Conservation (phyloP, 352 stramenopile genomes). For the Bremia lactucae region DNA sequence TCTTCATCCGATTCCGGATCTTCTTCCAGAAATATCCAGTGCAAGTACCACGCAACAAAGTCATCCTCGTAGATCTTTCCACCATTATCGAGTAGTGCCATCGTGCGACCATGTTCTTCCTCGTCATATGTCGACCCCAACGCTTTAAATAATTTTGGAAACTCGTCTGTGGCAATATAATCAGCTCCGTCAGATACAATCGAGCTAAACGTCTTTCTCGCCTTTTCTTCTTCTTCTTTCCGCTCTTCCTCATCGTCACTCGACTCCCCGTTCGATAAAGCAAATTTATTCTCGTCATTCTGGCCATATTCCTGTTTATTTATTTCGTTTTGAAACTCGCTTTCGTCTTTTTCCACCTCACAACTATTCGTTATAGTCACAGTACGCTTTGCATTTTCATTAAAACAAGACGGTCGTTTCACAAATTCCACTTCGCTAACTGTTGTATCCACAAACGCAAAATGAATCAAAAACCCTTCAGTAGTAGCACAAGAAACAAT, state of each 20-base stretch:
- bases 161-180: constrained; percentile 28
- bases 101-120: constrained; percentile 32
- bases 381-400: constrained; percentile 7
- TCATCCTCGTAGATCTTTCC: constrained; percentile 40
- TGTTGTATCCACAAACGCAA: constrained; percentile 56
- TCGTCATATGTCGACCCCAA: constrained; percentile 48
- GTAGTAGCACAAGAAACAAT: constrained; percentile 50
- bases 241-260: constrained; percentile 56
- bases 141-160: constrained; percentile 47
- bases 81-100: constrained; percentile 29
- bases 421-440: constrained; percentile 43
- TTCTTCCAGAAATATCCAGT: constrained; percentile 46
- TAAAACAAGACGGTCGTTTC: constrained; percentile 17
- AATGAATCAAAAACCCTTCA: constrained; percentile 52
- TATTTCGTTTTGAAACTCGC: background rate
- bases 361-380: background rate
- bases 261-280: constrained; percentile 34
- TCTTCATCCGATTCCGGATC: constrained; percentile 39
- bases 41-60: constrained; percentile 53
- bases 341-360: background rate
- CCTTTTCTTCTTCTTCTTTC: constrained; percentile 49
- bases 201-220: constrained; percentile 28
- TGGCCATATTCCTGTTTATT: constrained; percentile 37
- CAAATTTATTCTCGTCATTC: constrained; percentile 55
- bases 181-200: constrained; percentile 21